Evolutionary conservation across 345 rosid genomes (phyloP), one percentile per base, ranked within the genome.

Genomic region (Eucalyptus grandis): DNA sequence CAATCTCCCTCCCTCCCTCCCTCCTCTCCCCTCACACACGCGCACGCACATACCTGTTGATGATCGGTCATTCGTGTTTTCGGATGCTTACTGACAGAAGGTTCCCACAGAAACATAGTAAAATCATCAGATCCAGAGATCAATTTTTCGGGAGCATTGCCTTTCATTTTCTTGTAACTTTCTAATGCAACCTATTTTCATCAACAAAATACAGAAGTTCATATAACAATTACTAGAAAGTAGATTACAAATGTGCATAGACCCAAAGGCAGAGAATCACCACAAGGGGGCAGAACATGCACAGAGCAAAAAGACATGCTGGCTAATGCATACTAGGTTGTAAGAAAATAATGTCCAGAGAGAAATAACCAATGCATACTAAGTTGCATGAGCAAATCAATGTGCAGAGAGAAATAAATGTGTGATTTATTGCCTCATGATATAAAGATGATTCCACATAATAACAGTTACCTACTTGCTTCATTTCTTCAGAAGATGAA

Each of bases 31-130:
- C 67, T 11, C 31, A 5, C 67, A 60, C 43, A 19, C 43, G 5
- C 60, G 4, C 53, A 8, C n/a, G 34, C 26, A 3, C 34, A 54
- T 60, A 97, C 98, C 96, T 96, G 97, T 91, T 97, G 97, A 90
- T 98, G 99, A 88, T 98, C 99, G 9, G 97, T 95, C 95, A 98
- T 93, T 15, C 96, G 97, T 80, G 95, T 93, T 92, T 93, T 97
- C 30, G 95, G 93, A 89, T 97, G 98, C 89, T 98, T 95, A 93
- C 95, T 92, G 86, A 93, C 93, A 87, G 96, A 92, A 87, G 98
- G 98, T 86, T 98, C 99, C 99, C 99, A 97, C 44, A 98, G 97
- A 87, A 97, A 95, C 99, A 97, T 95, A 9, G 99, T 96, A 90
- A 93, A 94, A 94, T 97, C 99, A 93, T 98, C 99, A 90, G 99